Evolutionary conservation across 2,329 filamentous ascomycete species (phyloP).

Genomic region (Aureobasidium pullulans): DNA sequence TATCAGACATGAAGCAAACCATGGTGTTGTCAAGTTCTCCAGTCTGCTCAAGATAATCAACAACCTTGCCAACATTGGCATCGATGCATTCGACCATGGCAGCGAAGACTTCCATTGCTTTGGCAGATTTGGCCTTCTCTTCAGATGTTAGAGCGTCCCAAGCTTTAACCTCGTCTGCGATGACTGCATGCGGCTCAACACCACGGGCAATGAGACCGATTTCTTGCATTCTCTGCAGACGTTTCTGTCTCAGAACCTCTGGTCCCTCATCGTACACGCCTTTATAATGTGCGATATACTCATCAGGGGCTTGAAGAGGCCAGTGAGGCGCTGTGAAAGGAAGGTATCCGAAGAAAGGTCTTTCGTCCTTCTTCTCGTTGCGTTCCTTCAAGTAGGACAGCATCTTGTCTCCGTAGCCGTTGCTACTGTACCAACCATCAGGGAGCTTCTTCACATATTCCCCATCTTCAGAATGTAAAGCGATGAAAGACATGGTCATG

Average conservation of each 20-base stretch:
- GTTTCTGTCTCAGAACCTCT: conserved; percentile 46
- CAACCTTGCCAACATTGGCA: conserved; percentile 51
- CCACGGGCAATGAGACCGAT: conserved; percentile 48
- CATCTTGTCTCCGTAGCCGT: conserved; percentile 35
- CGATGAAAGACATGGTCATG: conserved; percentile 37
- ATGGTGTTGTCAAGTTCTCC: conserved; percentile 58
- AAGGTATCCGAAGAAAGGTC: conserved; percentile 53
- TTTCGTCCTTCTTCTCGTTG: conserved; percentile 28
- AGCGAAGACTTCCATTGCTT: conserved; percentile 55
- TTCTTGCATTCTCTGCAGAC: conserved; percentile 49
- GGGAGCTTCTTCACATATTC: conserved; percentile 34
- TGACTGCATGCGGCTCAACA: conserved; percentile 45
- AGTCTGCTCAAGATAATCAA: conserved; percentile 48
- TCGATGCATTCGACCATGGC: conserved; percentile 60
- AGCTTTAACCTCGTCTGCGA: conserved; percentile 41
- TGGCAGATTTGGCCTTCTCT: conserved; percentile 41
- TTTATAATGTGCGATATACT: conserved; percentile 50
- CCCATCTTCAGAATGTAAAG: conserved; percentile 32
- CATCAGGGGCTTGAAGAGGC: conserved; percentile 53
- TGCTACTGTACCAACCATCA: conserved; percentile 31
- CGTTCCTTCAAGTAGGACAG: conserved; percentile 31
- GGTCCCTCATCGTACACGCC: conserved; percentile 56
- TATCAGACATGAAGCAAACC: conserved; percentile 57
- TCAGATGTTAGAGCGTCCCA: conserved; percentile 43
- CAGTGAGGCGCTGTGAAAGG: conserved; percentile 58